Evolutionary conservation across 495 filamentous ascomycete species (phyloP).

Genomic region (Aspergillus funiculosus): DNA sequence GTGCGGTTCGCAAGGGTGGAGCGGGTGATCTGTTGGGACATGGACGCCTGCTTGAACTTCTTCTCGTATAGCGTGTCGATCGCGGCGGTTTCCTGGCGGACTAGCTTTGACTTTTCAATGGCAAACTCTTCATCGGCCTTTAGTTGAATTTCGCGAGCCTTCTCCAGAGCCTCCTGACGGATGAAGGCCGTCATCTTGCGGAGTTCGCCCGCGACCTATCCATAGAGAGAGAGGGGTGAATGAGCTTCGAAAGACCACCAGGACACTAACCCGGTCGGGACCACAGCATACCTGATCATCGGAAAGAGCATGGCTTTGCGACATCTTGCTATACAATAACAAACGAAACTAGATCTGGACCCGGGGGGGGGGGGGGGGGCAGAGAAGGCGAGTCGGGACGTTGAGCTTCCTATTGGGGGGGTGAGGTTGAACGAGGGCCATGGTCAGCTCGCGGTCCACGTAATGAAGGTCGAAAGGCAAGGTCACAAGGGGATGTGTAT

Average conservation of each 20-base stretch:
- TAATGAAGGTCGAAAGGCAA: background rate
- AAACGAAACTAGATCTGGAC: conserved; percentile 21
- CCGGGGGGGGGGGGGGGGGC: conserved; percentile 17
- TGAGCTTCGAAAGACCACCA: conserved; percentile 11
- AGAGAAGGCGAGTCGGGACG: conserved; percentile 1
- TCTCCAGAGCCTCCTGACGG: conserved; percentile 94
- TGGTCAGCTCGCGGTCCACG: conserved; percentile 7
- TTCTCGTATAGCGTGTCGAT: conserved; percentile 93
- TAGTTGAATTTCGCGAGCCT: conserved; percentile 91
- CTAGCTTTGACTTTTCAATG: conserved; percentile 97
- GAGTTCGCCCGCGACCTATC: conserved; percentile 86
- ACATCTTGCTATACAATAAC: conserved; percentile 59
- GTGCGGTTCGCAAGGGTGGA: conserved; percentile 94
- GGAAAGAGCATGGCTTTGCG: conserved; percentile 85
- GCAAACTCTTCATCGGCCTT: conserved; percentile 98
- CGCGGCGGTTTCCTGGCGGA: conserved; percentile 83
- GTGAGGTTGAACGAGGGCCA: conserved; percentile 7
- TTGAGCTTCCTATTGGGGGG: conserved; percentile 3
- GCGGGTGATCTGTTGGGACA: conserved; percentile 94
- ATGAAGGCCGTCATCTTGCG: conserved; percentile 99
- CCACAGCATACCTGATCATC: conserved; percentile 77
- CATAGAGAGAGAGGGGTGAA: conserved; percentile 16
- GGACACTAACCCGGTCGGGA: conserved; percentile 13
- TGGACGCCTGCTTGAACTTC: conserved; percentile 94
- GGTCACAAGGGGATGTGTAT: conserved; percentile 1